phyloP scores from a whole-genome alignment of 345 rosid genomes.

The Cochlearia excelsa region DNA sequence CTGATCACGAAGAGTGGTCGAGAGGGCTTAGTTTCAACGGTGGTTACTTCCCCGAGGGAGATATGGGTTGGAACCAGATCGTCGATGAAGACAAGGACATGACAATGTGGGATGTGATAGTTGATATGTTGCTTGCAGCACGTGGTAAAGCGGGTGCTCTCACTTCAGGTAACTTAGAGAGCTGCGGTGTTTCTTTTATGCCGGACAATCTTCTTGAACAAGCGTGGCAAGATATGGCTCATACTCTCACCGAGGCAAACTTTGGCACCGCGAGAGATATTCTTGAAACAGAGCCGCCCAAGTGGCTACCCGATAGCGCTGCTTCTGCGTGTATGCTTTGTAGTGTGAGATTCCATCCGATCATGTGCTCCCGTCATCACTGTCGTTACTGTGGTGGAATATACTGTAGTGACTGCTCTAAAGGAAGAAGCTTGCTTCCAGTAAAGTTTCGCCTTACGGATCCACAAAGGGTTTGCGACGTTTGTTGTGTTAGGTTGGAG shows the following conservation, averaged over 20 bases:
- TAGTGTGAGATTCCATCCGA: slow-evolving; percentile 81
- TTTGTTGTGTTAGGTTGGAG: slow-evolving; percentile 77
- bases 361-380: slow-evolving; percentile 93
- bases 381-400: slow-evolving; percentile 95
- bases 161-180: slow-evolving; percentile 56
- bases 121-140: slow-evolving; percentile 78
- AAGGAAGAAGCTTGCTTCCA: slow-evolving; percentile 89
- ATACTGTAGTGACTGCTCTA: slow-evolving; percentile 80
- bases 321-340: slow-evolving; percentile 93
- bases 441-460: slow-evolving; percentile 58
- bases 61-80: slow-evolving; percentile 74
- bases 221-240: slow-evolving; percentile 98
- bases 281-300: slow-evolving; percentile 86
- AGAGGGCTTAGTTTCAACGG: slow-evolving; percentile 64
- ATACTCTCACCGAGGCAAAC: slow-evolving; percentile 71
- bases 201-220: slow-evolving; percentile 72
- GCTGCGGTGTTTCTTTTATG: slow-evolving; percentile 54
- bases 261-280: slow-evolving; percentile 61
- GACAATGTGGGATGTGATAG: slow-evolving; percentile 94
- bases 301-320: slow-evolving; percentile 85
- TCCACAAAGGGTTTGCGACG: slow-evolving; percentile 93
- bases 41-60: slow-evolving; percentile 88
- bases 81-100: slow-evolving; percentile 64
- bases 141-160: slow-evolving; percentile 78
- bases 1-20: slow-evolving; percentile 60